phyloP scores from a whole-genome alignment of 2,329 filamentous ascomycete genomes.

The Raffaelea deltoideospora region DNA sequence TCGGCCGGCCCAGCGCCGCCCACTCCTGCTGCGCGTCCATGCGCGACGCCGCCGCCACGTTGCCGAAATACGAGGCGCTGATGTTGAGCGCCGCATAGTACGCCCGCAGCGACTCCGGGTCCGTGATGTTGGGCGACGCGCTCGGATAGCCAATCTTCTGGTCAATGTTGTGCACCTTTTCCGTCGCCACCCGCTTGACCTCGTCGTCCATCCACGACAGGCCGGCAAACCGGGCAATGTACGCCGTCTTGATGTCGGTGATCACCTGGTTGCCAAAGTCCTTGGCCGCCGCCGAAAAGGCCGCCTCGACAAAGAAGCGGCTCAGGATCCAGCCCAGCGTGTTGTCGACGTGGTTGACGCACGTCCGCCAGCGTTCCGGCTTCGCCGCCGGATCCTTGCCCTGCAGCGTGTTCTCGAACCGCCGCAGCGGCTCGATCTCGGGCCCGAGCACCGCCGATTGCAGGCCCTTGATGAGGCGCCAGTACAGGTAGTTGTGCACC shows the following conservation, averaged over 20 bases:
- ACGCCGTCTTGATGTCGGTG: slow-evolving; percentile 53
- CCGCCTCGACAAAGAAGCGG: slow-evolving; percentile 54
- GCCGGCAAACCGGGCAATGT: slow-evolving; percentile 40
- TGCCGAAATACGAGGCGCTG: slow-evolving; percentile 39
- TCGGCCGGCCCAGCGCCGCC: slow-evolving; percentile 43
- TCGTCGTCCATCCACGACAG: slow-evolving; percentile 51
- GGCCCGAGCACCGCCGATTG: slow-evolving; percentile 40
- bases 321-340: slow-evolving; percentile 53
- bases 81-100: slow-evolving; percentile 43
- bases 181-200: slow-evolving; percentile 41
- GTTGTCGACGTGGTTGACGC: slow-evolving; percentile 28
- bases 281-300: slow-evolving; percentile 52
- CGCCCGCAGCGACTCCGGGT: slow-evolving; percentile 35
- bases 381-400: slow-evolving; percentile 45
- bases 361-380: slow-evolving; percentile 52
- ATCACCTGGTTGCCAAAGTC: slow-evolving; percentile 53
- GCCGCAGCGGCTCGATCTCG: slow-evolving; percentile 40
- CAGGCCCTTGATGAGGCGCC: slow-evolving; percentile 44
- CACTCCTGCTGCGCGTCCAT: slow-evolving; percentile 35
- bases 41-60: slow-evolving; percentile 33
- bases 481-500: slow-evolving; percentile 46
- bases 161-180: slow-evolving; percentile 51
- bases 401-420: slow-evolving; percentile 44
- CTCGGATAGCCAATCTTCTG: slow-evolving; percentile 56
- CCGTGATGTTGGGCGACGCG: slow-evolving; percentile 39